Evolutionary conservation across 2,329 filamentous ascomycete species (phyloP).

Genomic region (Chrysoporthe deuterocubensis): DNA sequence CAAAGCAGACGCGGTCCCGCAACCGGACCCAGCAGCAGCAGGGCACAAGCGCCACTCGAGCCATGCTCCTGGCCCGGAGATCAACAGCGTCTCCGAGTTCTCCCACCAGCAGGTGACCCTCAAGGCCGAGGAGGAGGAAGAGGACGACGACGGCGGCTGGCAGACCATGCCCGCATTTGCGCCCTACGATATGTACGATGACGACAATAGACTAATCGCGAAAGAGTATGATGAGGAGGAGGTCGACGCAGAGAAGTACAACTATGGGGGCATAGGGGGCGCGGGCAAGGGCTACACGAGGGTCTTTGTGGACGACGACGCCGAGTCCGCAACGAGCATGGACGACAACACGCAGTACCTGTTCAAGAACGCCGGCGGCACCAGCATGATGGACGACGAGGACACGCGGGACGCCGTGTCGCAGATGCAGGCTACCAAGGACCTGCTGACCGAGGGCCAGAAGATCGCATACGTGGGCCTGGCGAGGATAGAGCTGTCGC

Average conservation of each 20-base stretch:
- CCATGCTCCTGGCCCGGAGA: slow-evolving; percentile 30
- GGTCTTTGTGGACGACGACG: slow-evolving; percentile 94
- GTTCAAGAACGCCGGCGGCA: slow-evolving; percentile 74
- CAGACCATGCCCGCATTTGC: slow-evolving; percentile 94
- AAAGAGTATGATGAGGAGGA: slow-evolving; percentile 75
- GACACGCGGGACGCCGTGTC: slow-evolving; percentile 83
- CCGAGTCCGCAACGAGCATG: slow-evolving; percentile 90
- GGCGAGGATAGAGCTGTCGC: slow-evolving; percentile 77
- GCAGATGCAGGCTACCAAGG: slow-evolving; percentile 95
- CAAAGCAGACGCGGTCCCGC: slow-evolving; percentile 24
- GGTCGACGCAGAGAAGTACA: slow-evolving; percentile 67
- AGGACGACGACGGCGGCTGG: slow-evolving; percentile 75
- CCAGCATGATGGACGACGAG: slow-evolving; percentile 67
- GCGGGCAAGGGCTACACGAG: slow-evolving; percentile 95
- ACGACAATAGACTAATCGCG: slow-evolving; percentile 85
- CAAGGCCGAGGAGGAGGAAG: slow-evolving; percentile 49
- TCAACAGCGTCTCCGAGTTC: slow-evolving; percentile 70
- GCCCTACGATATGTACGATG: slow-evolving; percentile 93
- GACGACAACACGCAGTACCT: slow-evolving; percentile 97
- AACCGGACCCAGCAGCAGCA: slow-evolving; percentile 31
- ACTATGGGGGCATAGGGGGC: slow-evolving; percentile 79
- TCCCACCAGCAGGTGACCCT: slow-evolving; percentile 81
- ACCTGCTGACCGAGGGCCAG: slow-evolving; percentile 92
- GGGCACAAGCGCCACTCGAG: slow-evolving; percentile 43
- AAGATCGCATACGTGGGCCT: slow-evolving; percentile 95